Base-by-base conservation (phyloP, 2,329 filamentous ascomycete species). In the Fusarium clavum region DNA sequence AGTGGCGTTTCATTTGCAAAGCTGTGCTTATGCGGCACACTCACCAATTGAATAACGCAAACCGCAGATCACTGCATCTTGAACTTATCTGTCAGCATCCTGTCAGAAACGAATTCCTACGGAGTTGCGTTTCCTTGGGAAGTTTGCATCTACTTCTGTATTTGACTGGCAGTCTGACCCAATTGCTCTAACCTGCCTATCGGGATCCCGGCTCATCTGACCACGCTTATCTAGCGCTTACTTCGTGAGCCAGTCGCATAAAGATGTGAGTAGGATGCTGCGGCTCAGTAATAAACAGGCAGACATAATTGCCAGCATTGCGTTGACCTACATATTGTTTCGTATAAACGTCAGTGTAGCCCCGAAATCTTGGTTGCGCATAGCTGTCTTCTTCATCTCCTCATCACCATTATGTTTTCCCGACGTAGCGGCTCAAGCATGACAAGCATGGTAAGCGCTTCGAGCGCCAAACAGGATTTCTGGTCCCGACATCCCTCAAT, bases 301-400 rank as follows among this genome's bases (percentile, higher is more conserved):
- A n/a, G 34, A 38, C 10, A 12, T 3, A 3, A 11, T 38, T 38
- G 3, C 34, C 34, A 38, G 16, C 34, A n/a, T 9, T 38, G 9
- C 16, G n/a, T 11, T 18, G 3, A 4, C 3, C 1, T n/a, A 11
- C 5, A 4, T n/a, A 5, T 3, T 38, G 18, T 38, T 11, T 6
- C 3, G 3, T 38, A 38, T 38, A 38, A 43, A 43, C 9, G 3
- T 20, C 3, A 9, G 13, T 18, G 3, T 27, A 40, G 18, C 32
- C 18, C 32, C 22, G 3, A 6, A 1, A 3, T 2, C 29, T 6
- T 12, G 10, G 18, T 12, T 12, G 34, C 2, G 34, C 34, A n/a
- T n/a, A 0, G 12, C 18, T 0, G 18, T 38, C 10, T 34, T 24
- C 9, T 13, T 13, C 12, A 14, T 20, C 22, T 20, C 11, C 3